Percentiles rank a stretch among this genome's conserved stretches.
Conservation (phyloP, 768 basidiomycete genomes). For the Tricholoma sp. region DNA sequence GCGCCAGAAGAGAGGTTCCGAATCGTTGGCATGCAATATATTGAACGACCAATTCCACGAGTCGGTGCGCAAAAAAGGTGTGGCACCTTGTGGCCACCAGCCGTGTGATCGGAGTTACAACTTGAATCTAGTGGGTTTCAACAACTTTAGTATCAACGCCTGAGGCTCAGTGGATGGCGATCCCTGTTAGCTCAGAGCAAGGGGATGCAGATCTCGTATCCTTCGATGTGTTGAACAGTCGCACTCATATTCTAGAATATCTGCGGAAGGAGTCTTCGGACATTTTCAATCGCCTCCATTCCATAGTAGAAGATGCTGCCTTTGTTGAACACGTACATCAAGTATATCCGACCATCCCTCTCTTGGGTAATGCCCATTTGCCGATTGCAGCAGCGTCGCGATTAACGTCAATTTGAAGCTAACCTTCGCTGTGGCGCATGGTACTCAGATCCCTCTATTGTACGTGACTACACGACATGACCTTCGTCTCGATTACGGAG, state of each 20-base stretch:
- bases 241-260: constrained; percentile 33
- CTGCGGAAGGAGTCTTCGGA: constrained; percentile 69
- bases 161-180: not conserved
- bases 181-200: not conserved
- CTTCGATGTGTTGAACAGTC: constrained; percentile 1
- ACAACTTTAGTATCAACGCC: too few species aligned
- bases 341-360: constrained; percentile 38
- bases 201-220: not conserved
- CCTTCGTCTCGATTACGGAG: not conserved
- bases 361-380: constrained; percentile 40
- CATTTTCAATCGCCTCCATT: constrained; percentile 84
- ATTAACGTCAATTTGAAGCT: constrained; percentile 37
- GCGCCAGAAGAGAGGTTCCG: not conserved
- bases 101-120: not conserved
- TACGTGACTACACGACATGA: constrained; percentile 22
- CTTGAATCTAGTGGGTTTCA: too few species aligned
- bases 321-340: constrained; percentile 47
- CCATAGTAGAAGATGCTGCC: constrained; percentile 67
- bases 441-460: constrained; percentile 76
- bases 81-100: too few species aligned
- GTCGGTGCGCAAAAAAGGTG: too few species aligned
- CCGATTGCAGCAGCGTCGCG: not conserved
- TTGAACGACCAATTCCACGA: not conserved
- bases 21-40: not conserved
- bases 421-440: constrained; percentile 94